Base-by-base conservation (phyloP, 2,329 filamentous ascomycete species). In the Fusarium miscanthi region DNA sequence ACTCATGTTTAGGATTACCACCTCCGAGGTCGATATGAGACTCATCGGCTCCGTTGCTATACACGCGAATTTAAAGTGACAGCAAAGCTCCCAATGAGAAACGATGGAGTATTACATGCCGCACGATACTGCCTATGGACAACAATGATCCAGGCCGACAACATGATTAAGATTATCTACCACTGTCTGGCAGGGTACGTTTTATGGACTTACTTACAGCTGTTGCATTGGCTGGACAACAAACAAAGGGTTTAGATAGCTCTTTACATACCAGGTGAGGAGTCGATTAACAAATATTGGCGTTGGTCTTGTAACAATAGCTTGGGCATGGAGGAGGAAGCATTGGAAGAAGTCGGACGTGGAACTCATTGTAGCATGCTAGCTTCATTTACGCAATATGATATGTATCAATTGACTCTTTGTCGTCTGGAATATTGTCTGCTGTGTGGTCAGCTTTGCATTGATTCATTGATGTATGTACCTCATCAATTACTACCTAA, bases 231-330 rank as follows among this genome's bases (percentile, higher is more conserved):
- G 72, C 77, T 81, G 76, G 76, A 82, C 80, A 79, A 78, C 79
- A 82, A 80, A 72, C 71, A 82, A 82, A 82, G 83, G 84, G 83
- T 77, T 87, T 86, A 86, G 85, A 85, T 86, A 86, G 80, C 83
- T 84, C 82, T 84, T 83, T 82, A 78, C 80, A 79, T 78, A 78
- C 76, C 70, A 74, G 74, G 66, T 66, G 70, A 72, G 67, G 63
- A 66, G 66, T 72, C 59, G 63, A 70, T 70, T 72, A 61, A 58
- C 59, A 63, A 61, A 62, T 42, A 67, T 66, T 63, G 62, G 63
- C 43, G 66, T 42, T 60, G 59, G 65, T 66, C 59, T 73, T 72
- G 74, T 75, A 75, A 72, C 49, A 66, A 66, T 72, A 72, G 64
- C 63, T 75, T 74, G 62, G 66, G 74, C 69, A 74, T 71, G 66